Conservation (phyloP, 1,284 basidiomycete genomes). For the Ganoderma lingzhi region DNA sequence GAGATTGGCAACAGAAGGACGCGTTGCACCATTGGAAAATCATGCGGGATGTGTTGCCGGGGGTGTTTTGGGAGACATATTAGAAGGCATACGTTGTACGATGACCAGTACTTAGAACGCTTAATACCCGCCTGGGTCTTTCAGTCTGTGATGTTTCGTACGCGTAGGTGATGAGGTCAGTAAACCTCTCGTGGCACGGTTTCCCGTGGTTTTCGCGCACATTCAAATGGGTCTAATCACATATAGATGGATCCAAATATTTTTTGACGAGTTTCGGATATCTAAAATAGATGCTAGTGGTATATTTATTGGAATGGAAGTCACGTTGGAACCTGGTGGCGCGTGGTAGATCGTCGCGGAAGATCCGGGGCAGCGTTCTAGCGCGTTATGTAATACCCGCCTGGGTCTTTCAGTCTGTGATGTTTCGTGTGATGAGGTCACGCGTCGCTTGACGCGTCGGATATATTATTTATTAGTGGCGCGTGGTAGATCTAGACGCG, state of each 20-base stretch:
- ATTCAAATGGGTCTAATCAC: too few species aligned
- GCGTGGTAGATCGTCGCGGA: too few species aligned
- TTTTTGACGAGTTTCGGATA: too few species aligned
- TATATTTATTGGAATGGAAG: too few species aligned
- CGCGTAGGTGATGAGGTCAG: background rate
- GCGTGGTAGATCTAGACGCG: slow-evolving; percentile 8
- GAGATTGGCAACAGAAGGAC: slow-evolving; percentile 65
- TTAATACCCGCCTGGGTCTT: too few species aligned
- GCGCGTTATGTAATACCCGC: too few species aligned
- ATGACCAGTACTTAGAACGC: background rate
- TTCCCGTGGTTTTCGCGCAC: too few species aligned
- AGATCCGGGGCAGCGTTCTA: too few species aligned
- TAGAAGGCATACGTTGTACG: slow-evolving; percentile 38
- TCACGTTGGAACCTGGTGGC: too few species aligned
- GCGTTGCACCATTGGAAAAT: slow-evolving; percentile 80
- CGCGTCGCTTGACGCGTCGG: slow-evolving; percentile 20
- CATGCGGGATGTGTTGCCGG: slow-evolving; percentile 66
- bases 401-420: background rate
- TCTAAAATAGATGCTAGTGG: too few species aligned
- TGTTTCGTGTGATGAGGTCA: background rate
- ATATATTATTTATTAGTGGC: background rate
- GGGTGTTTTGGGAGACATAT: slow-evolving; percentile 71
- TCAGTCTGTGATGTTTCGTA: background rate
- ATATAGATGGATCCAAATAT: too few species aligned
- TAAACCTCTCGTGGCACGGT: too few species aligned